Evolutionary conservation across 495 filamentous ascomycete genomes (phyloP), one percentile per base, ranked within the genome.

Genomic region (Penicillium steckii): DNA sequence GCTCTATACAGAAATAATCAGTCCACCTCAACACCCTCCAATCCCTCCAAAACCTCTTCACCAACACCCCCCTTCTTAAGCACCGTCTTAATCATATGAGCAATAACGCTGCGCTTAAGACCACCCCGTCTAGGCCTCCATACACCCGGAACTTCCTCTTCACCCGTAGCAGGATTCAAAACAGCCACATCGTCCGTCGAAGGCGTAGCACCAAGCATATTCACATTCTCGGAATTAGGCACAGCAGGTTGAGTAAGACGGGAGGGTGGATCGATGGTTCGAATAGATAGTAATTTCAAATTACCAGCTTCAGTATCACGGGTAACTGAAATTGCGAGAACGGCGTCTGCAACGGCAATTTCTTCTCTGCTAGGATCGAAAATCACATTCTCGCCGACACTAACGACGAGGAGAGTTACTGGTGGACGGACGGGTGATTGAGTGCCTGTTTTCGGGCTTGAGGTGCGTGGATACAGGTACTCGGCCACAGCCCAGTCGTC

Each of bases 291-390:
- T 3, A 88, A 58, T 48, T 77, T 75, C 50, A 84, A 46, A 25
- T 59, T 56, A 13, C 60, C 56, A 2, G 62, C 52, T 13, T 70
- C 66, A 25, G 52, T 56, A 10, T 60, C 64, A 41, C 68, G 71
- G 21, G 76, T 76, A 13, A 93, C 68, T 0, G 88, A 91, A 9
- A 94, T 84, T 0, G 93, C 92, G 50, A 96, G 74, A 8, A 91
- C 87, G 24, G 85, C 81, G 55, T 97, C 93, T 4, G 94, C 94
- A 13, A 97, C 93, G 1, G 90, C 87, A 1, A 98, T 83, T 71
- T 98, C 94, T 62, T 96, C 90, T 44, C 84, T 81, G 40, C 80
- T 85, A 0, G 94, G 94, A 67, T 98, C 94, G 74, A 97, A 96
- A 59, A 98, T 87, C 66, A 97, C 84, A 61, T 90, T 97, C 13